Conservation (phyloP, 805 yeast genomes). For the Wickerhamomyces hampshirensis region DNA sequence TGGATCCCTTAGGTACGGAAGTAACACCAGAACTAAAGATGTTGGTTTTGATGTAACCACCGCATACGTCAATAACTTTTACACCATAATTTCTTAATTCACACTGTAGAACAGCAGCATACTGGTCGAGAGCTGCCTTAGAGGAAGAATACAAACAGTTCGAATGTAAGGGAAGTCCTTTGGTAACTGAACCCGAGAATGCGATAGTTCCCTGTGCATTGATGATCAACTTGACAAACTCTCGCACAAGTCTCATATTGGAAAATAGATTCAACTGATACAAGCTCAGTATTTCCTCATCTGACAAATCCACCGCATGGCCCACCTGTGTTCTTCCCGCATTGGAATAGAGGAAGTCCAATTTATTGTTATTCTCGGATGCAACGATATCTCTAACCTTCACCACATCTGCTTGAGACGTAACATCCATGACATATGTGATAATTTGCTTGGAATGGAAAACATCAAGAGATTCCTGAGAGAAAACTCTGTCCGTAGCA, state of each 20-base stretch:
- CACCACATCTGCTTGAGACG: slow-evolving; percentile 26
- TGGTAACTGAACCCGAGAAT: slow-evolving; percentile 37
- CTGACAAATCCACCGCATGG: slow-evolving; percentile 32
- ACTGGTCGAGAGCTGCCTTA: slow-evolving; percentile 40
- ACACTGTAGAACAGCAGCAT: slow-evolving; percentile 31
- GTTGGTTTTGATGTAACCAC: slow-evolving; percentile 38
- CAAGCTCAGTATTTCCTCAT: slow-evolving; percentile 20
- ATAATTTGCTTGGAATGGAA: slow-evolving; percentile 10
- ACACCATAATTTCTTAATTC: slow-evolving; percentile 40
- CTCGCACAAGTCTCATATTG: slow-evolving; percentile 34
- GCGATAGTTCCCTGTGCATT: slow-evolving; percentile 34
- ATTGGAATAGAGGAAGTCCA: slow-evolving; percentile 38
- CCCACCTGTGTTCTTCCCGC: slow-evolving; percentile 30
- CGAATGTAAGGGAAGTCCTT: slow-evolving; percentile 34
- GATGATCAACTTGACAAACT: slow-evolving; percentile 31
- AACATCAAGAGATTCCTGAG: slow-evolving; percentile 24
- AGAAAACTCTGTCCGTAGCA: slow-evolving; percentile 30
- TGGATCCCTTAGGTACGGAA: slow-evolving; percentile 13
- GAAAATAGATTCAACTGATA: slow-evolving; percentile 36
- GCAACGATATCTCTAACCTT: slow-evolving; percentile 21
- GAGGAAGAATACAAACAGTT: slow-evolving; percentile 32
- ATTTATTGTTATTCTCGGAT: slow-evolving; percentile 25
- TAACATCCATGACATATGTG: slow-evolving; percentile 30
- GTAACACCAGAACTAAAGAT: slow-evolving; percentile 20
- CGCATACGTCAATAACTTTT: slow-evolving; percentile 34